phyloP scores from a whole-genome alignment of 768 basidiomycete genomes.

The Boletus eberwhitei region DNA sequence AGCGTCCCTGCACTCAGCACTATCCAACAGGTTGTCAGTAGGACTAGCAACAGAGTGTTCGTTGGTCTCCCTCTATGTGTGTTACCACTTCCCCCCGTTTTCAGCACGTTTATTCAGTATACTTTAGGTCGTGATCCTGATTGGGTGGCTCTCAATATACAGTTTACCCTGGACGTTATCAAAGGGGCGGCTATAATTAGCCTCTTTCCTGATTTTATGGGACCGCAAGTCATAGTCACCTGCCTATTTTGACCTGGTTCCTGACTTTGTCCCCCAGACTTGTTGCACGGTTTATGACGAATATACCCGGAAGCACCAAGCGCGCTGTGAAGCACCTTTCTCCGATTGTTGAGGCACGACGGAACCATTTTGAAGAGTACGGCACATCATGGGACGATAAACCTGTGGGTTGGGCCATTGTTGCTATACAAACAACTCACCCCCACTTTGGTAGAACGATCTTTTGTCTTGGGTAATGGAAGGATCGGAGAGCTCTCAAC shows the following conservation, averaged over 20 bases:
- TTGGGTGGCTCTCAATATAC: slow-evolving; percentile 31
- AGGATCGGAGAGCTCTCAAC: slow-evolving; percentile 15
- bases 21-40: slow-evolving; percentile 4
- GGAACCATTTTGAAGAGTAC: neutral
- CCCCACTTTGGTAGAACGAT: slow-evolving; percentile 25
- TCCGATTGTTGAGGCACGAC: slow-evolving; percentile 23
- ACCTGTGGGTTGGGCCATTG: neutral
- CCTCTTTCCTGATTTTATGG: slow-evolving; percentile 32
- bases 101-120: neutral
- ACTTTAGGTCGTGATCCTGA: slow-evolving; percentile 18
- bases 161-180: slow-evolving; percentile 20
- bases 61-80: slow-evolving; percentile 18
- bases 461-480: slow-evolving; percentile 34
- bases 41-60: slow-evolving; percentile 6
- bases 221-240: slow-evolving; percentile 24
- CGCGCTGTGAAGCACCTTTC: slow-evolving; percentile 17
- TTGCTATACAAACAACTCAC: neutral
- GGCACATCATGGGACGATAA: neutral
- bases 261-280: neutral
- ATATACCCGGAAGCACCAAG: slow-evolving; percentile 2
- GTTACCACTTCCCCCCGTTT: neutral
- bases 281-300: neutral
- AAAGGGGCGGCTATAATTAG: slow-evolving; percentile 16
- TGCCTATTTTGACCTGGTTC: neutral
- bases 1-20: neutral